These are phyloP conservation scores for Tetragonia tetragonoides DNA, from an alignment of 148 eudicot species.

Conservation along the genomic window DNA sequence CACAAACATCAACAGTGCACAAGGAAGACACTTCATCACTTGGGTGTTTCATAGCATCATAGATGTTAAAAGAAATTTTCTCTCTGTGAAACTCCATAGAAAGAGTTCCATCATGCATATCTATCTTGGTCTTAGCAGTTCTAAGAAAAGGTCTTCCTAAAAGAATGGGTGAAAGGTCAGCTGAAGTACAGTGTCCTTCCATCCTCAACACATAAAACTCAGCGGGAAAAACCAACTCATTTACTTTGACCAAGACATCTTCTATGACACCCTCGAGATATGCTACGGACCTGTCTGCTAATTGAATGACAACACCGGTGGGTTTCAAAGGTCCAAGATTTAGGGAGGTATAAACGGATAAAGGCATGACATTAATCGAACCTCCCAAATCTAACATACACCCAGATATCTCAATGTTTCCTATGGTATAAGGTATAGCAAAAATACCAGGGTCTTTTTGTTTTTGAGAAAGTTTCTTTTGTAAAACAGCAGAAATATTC, in stretches of 20 bases:
- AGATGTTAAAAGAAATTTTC: too few relatives aligned
- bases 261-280: neutral
- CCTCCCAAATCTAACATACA: constrained; percentile 1
- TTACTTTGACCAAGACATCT: neutral
- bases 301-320: neutral
- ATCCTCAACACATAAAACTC: constrained; percentile 2
- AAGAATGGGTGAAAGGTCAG: neutral
- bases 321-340: constrained; percentile 1
- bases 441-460: constrained; percentile 15
- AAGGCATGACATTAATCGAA: constrained; percentile 11
- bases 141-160: constrained; percentile 9
- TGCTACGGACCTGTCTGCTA: neutral
- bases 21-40: too few relatives aligned
- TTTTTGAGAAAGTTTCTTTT: constrained; percentile 14
- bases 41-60: too few relatives aligned
- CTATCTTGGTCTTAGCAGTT: too few relatives aligned
- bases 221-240: neutral
- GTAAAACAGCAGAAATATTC: constrained; percentile 6
- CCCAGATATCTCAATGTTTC: neutral
- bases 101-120: too few relatives aligned
- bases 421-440: neutral
- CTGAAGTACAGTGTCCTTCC: neutral
- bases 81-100: too few relatives aligned
- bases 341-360: neutral
- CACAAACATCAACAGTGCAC: too few relatives aligned